phyloP scores from a whole-genome alignment of 225 moss, liverwort and hornwort species.

The Marchantia paleacea region DNA sequence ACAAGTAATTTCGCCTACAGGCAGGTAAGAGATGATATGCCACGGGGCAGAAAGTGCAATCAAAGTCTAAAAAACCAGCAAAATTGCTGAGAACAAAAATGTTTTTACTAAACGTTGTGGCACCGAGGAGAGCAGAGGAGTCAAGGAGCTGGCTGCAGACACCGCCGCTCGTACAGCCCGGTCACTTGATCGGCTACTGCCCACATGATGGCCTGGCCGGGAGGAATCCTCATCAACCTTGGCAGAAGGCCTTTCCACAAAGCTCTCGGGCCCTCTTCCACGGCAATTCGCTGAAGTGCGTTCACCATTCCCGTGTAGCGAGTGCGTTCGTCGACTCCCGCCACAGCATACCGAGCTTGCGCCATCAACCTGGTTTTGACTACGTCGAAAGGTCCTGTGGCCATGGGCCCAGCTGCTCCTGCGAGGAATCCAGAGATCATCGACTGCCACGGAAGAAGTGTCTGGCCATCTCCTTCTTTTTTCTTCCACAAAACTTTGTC shows the following conservation, averaged over 20 bases:
- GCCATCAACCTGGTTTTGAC: constrained; percentile 98
- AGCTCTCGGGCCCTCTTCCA: constrained; percentile 75
- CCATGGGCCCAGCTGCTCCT: constrained; percentile 80
- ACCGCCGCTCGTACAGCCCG: constrained; percentile 44
- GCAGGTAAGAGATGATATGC: background rate
- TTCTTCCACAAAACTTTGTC: constrained; percentile 76
- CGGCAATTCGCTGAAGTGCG: constrained; percentile 66
- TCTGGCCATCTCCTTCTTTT: constrained; percentile 77
- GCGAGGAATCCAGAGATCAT: constrained; percentile 93
- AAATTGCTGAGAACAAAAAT: background rate
- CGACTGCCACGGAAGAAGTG: constrained; percentile 89
- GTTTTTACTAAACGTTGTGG: too few relatives aligned
- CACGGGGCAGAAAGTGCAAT: background rate
- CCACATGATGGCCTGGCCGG: constrained; percentile 99
- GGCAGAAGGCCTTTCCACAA: constrained; percentile 97
- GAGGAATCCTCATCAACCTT: constrained; percentile 94
- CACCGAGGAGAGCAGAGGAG: background rate
- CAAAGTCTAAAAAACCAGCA: background rate
- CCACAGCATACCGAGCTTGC: constrained; percentile 49
- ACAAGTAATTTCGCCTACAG: background rate
- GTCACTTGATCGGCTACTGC: constrained; percentile 91
- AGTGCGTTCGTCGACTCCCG: constrained; percentile 35
- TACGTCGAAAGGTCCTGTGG: constrained; percentile 95
- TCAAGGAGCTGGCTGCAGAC: background rate
- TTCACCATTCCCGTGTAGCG: constrained; percentile 75